Conservation (phyloP, 352 stramenopile genomes). For the Phytophthora macrochlamydospora region DNA sequence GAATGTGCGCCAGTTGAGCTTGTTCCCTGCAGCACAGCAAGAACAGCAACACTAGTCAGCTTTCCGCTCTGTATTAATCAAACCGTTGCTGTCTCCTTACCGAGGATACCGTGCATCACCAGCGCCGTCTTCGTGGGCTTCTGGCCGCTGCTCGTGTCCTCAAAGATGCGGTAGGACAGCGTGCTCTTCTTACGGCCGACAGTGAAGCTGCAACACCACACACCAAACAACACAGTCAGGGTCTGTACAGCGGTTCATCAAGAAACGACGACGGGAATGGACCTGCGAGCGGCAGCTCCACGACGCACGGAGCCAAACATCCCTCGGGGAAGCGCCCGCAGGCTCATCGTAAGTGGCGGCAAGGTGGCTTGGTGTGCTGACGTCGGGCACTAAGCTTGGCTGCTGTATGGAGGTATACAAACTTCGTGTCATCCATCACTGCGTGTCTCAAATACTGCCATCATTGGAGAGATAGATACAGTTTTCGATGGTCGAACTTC, state of each 20-base stretch:
- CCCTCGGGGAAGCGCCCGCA: conserved; percentile 17
- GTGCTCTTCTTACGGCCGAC: conserved; percentile 46
- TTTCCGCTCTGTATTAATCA: not conserved
- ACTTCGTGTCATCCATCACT: not conserved
- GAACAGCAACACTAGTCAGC: not conserved
- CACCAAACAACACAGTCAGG: not conserved
- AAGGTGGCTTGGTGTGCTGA: conserved; percentile 13
- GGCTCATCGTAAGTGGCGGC: conserved; percentile 12
- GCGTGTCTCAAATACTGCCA: conserved; percentile 17
- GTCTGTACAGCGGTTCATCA: not conserved
- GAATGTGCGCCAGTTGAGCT: conserved; percentile 87
- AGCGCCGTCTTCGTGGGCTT: conserved; percentile 69
- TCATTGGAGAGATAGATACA: conserved; percentile 29
- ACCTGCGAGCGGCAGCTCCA: conserved; percentile 29
- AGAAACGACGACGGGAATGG: not conserved
- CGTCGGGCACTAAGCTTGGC: not conserved
- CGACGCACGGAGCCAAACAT: conserved; percentile 15
- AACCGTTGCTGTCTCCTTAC: conserved; percentile 25
- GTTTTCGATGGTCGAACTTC: conserved; percentile 21
- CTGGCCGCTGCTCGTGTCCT: conserved; percentile 38
- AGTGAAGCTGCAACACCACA: conserved; percentile 17
- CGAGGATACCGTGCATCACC: conserved; percentile 85
- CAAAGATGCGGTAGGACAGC: conserved; percentile 69
- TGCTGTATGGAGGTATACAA: not conserved
- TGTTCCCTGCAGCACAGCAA: conserved; percentile 57